Conservation (phyloP, 108 stramenopile species). For the Pseudonitzschia multiseries region DNA sequence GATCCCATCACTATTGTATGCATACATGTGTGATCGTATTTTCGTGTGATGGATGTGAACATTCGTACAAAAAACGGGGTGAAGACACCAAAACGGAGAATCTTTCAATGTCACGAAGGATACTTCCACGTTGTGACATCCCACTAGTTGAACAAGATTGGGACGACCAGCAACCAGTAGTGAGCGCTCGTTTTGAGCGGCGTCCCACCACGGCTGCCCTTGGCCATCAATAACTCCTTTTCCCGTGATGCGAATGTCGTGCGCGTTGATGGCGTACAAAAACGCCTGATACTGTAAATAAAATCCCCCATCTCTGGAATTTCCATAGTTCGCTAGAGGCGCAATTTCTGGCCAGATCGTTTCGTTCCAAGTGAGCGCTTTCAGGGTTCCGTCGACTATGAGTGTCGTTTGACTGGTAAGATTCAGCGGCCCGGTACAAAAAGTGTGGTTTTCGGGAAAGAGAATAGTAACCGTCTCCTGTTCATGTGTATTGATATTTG, state of each 20-base stretch:
- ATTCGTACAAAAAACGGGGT: constrained; percentile 33
- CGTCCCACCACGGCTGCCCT: constrained; percentile 36
- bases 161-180: constrained; percentile 16
- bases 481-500: neutral
- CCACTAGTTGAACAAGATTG: constrained; percentile 31
- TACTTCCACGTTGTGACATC: constrained; percentile 26
- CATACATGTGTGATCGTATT: constrained; percentile 26
- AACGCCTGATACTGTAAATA: constrained; percentile 33
- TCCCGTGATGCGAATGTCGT: constrained; percentile 35
- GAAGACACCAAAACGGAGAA: constrained; percentile 49
- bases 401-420: constrained; percentile 32
- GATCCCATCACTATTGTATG: constrained; percentile 43
- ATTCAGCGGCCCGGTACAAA: constrained; percentile 30
- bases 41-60: constrained; percentile 38
- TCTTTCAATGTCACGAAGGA: constrained; percentile 21
- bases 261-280: constrained; percentile 23
- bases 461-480: neutral
- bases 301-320: constrained; percentile 12
- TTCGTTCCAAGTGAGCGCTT: constrained; percentile 17
- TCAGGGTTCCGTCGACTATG: constrained; percentile 24
- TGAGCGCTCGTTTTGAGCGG: constrained; percentile 10
- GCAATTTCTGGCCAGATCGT: constrained; percentile 30
- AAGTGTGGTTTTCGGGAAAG: constrained; percentile 14
- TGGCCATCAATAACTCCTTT: constrained; percentile 36
- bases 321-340: constrained; percentile 32